Evolutionary conservation across 1,284 basidiomycete genomes (phyloP).

Genomic region (Papiliotrema fonsecae): DNA sequence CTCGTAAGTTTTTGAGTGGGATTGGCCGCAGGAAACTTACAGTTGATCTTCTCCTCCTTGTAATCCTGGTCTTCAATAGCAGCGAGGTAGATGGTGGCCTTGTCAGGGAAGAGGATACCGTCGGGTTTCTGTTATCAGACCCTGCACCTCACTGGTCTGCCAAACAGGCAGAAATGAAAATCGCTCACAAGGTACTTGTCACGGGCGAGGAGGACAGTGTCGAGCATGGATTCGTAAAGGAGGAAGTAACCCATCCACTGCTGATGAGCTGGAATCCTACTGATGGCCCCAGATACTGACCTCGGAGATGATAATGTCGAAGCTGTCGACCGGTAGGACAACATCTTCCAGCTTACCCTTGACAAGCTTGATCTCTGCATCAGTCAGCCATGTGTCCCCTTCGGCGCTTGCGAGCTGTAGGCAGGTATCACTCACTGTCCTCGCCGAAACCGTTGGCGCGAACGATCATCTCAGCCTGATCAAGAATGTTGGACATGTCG

Average conservation of each 20-base stretch:
- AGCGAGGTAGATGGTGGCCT: conserved; percentile 85
- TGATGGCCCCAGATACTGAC: conserved; percentile 21
- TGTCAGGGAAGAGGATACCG: conserved; percentile 95
- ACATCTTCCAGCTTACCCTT: conserved; percentile 98
- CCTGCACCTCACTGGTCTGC: not conserved
- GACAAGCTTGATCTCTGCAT: conserved; percentile 83
- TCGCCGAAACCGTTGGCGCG: conserved; percentile 88
- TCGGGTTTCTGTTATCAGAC: conserved; percentile 57
- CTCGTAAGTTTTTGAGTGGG: not conserved
- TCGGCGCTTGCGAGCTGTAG: no score
- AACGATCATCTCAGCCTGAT: conserved; percentile 96
- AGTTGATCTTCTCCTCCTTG: conserved; percentile 99
- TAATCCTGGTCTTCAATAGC: conserved; percentile 99
- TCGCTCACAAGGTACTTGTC: conserved; percentile 77
- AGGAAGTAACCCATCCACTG: conserved; percentile 52
- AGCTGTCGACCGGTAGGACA: conserved; percentile 75
- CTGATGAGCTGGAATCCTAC: conserved; percentile 8
- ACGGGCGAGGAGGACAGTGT: conserved; percentile 92
- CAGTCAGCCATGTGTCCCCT: conserved; percentile 11
- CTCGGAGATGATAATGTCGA: conserved; percentile 99
- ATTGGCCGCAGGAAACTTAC: conserved; percentile 52
- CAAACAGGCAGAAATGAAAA: not conserved
- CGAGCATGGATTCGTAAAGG: conserved; percentile 98
- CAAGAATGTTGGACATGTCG: conserved; percentile 99
- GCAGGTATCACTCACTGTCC: conserved; percentile 62